Conservation (phyloP, 1,284 basidiomycete species). For the Cutaneotrichosporon dermatis region DNA sequence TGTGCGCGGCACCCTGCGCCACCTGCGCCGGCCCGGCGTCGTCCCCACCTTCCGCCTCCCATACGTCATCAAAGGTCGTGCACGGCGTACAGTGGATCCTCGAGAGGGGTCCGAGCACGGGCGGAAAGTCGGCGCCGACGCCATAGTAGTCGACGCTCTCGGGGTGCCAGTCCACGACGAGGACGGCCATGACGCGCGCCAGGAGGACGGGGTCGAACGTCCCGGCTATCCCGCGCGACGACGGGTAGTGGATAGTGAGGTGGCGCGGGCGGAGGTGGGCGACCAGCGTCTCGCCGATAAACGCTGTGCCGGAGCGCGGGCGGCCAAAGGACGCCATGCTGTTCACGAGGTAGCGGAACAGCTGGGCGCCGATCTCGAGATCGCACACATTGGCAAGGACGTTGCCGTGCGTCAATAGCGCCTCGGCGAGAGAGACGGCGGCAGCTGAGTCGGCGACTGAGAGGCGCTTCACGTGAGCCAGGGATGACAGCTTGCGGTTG, state of each 20-base stretch:
- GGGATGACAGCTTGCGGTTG: constrained; percentile 5
- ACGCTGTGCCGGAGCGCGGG: constrained; percentile 13
- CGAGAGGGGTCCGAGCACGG: constrained; percentile 9
- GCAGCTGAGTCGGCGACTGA: constrained; percentile 1
- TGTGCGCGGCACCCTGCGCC: constrained; percentile 7
- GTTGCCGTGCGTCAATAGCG: constrained; percentile 8
- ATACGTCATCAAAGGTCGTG: neutral
- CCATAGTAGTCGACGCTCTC: constrained; percentile 11
- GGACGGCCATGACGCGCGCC: constrained; percentile 16
- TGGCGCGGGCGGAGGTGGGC: constrained; percentile 10
- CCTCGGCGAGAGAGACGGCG: constrained; percentile 13
- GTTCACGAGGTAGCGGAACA: constrained; percentile 20
- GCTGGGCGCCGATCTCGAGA: constrained; percentile 9
- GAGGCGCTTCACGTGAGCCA: constrained; percentile 8
- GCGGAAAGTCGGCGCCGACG: constrained; percentile 13
- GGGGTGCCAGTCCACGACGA: constrained; percentile 15
- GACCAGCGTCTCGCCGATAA: constrained; percentile 19
- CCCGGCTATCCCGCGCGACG: neutral
- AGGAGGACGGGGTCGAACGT: constrained; percentile 19
- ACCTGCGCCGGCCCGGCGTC: constrained; percentile 1
- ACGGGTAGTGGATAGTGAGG: constrained; percentile 12
- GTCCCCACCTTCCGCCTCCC: no score
- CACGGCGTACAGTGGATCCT: constrained; percentile 14
- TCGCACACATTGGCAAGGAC: constrained; percentile 6
- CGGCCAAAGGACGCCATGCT: constrained; percentile 16